These are phyloP conservation scores for Hansenula anomala DNA, from an alignment of 1,139 yeast genomes.

Conservation along the genomic window DNA sequence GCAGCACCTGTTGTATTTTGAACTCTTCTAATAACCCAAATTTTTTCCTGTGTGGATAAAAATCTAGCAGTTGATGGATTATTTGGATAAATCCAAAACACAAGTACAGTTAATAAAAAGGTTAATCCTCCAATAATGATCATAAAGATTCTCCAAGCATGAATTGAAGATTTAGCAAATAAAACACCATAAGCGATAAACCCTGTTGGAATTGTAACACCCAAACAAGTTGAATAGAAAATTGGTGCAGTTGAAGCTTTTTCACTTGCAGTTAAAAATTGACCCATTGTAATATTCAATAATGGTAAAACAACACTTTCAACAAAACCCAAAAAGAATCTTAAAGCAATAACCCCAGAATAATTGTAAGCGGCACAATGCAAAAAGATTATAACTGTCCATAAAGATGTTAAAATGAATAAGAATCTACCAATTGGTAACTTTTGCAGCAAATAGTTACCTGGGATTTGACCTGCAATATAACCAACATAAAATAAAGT, in stretches of 20 bases:
- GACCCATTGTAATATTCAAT: conserved; percentile 36
- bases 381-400: conserved; percentile 37
- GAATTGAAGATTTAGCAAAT: conserved; percentile 25
- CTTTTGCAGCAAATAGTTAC: conserved; percentile 30
- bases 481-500: conserved; percentile 35
- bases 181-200: conserved; percentile 42
- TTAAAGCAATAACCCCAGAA: conserved; percentile 34
- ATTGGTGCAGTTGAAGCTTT: conserved; percentile 38
- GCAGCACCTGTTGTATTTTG: conserved; percentile 36
- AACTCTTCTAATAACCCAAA: conserved; percentile 41
- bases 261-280: conserved; percentile 38
- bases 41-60: conserved; percentile 35
- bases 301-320: conserved; percentile 39
- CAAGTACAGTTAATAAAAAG: conserved; percentile 26
- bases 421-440: conserved; percentile 32
- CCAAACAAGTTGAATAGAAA: conserved; percentile 41
- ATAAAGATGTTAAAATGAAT: conserved; percentile 26
- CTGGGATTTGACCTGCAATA: conserved; percentile 32
- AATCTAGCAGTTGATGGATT: conserved; percentile 38
- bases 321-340: conserved; percentile 43
- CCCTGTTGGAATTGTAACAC: conserved; percentile 39
- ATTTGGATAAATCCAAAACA: conserved; percentile 36
- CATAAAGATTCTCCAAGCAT: conserved; percentile 36
- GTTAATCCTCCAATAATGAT: conserved; percentile 41
- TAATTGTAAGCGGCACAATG: conserved; percentile 36